phyloP scores from a whole-genome alignment of 1,284 basidiomycete species.

The Moniliella sp. region DNA sequence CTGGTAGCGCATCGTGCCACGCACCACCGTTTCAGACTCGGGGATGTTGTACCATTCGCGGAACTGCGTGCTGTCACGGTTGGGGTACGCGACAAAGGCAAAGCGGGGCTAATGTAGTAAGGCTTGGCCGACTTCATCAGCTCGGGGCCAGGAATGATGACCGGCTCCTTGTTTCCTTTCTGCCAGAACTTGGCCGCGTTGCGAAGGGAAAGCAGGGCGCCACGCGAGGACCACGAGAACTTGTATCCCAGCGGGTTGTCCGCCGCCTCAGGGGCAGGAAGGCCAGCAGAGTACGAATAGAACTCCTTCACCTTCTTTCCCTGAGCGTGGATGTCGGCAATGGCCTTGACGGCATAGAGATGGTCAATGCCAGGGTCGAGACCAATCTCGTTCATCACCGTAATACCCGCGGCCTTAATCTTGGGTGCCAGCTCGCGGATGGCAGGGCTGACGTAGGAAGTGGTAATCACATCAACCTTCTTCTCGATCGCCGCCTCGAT shows the following conservation, averaged over 20 bases:
- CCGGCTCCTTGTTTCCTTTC: constrained; percentile 12
- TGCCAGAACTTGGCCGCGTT: constrained; percentile 59
- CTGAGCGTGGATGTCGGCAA: constrained; percentile 72
- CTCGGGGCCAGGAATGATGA: constrained; percentile 22
- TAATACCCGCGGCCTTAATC: constrained; percentile 71
- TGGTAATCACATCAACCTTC: constrained; percentile 87
- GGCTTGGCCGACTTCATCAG: constrained; percentile 48
- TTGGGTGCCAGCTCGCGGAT: constrained; percentile 69
- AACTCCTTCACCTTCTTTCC: constrained; percentile 80
- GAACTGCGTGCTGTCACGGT: constrained; percentile 82
- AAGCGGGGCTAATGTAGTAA: constrained; percentile 90
- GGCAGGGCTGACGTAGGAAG: constrained; percentile 76
- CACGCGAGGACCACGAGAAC: constrained; percentile 94
- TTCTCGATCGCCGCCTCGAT: constrained; percentile 86
- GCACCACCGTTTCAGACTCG: constrained; percentile 72
- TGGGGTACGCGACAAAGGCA: constrained; percentile 90
- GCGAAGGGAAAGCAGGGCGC: constrained; percentile 77
- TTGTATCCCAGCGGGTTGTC: constrained; percentile 96
- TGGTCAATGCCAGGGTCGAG: constrained; percentile 93
- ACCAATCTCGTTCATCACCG: constrained; percentile 94
- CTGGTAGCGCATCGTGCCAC: constrained; percentile 85
- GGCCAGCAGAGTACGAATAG: constrained; percentile 85
- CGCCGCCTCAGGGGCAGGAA: constrained; percentile 70
- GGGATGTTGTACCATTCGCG: constrained; percentile 64
- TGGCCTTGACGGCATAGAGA: constrained; percentile 86